Conservation (phyloP, 2,329 filamentous ascomycete species). For the Pseudocercospora eumusae region DNA sequence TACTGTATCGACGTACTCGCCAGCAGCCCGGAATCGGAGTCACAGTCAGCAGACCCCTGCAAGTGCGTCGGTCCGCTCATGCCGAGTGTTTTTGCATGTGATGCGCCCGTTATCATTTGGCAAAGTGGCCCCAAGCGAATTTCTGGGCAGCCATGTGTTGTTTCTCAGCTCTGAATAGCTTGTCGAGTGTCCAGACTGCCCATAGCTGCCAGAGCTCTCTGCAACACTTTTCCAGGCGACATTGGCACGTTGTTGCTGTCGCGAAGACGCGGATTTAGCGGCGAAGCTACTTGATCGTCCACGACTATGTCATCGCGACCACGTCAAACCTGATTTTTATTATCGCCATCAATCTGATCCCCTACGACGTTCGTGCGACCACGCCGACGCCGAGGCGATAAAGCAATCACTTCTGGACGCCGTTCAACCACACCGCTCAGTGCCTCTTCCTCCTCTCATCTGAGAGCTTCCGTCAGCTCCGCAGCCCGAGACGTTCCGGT, state of each 20-base stretch:
- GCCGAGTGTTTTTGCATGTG: slow-evolving; percentile 9
- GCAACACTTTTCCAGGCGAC: background rate
- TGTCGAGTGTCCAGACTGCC: background rate
- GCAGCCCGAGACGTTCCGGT: slow-evolving; percentile 12
- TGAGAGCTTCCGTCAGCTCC: slow-evolving; percentile 16
- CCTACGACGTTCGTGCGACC: slow-evolving; percentile 6
- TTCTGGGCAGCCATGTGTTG: background rate
- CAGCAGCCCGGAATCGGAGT: background rate
- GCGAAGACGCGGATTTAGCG: slow-evolving; percentile 10
- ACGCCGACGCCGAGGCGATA: background rate
- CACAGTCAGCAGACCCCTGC: background rate
- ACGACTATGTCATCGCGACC: slow-evolving; percentile 22
- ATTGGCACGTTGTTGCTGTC: background rate
- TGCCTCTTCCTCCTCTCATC: slow-evolving; percentile 5
- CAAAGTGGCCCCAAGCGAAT: slow-evolving; percentile 5
- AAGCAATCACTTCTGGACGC: background rate
- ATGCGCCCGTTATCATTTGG: slow-evolving; percentile 4
- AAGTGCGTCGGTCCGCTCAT: slow-evolving; percentile 4
- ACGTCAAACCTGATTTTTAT: slow-evolving; percentile 23
- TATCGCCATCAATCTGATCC: background rate
- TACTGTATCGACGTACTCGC: slow-evolving; percentile 3
- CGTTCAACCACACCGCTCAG: background rate
- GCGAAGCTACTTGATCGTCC: slow-evolving; percentile 10
- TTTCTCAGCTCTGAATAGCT: background rate
- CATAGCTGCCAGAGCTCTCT: background rate